These are phyloP conservation scores for Cadophora malorum DNA, from an alignment of 2,329 filamentous ascomycete species.

Conservation along the genomic window DNA sequence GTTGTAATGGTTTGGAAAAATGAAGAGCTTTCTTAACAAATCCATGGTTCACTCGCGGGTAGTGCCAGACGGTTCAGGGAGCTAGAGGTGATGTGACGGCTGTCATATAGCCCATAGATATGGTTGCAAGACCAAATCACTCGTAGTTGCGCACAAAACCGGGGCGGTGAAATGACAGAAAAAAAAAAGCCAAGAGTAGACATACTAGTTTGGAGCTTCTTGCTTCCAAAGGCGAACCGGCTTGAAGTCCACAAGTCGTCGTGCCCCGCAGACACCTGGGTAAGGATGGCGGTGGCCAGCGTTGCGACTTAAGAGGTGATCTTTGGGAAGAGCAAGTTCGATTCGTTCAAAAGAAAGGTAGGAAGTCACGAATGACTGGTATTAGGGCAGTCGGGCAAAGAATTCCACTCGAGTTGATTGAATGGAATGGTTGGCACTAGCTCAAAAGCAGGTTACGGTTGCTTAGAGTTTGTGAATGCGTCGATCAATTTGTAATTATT, in stretches of 20 bases:
- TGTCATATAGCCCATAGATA: background rate
- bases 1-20: background rate
- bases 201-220: conserved; percentile 20
- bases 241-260: conserved; percentile 19
- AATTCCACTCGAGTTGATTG: background rate
- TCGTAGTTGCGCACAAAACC: background rate
- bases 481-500: background rate
- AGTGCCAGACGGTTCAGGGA: background rate
- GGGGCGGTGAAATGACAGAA: background rate
- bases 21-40: background rate
- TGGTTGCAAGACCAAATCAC: background rate
- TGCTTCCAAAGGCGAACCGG: conserved; percentile 11
- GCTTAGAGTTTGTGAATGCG: background rate
- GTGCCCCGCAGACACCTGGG: conserved; percentile 29
- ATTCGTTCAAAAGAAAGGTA: background rate
- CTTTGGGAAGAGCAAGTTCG: conserved; percentile 22
- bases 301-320: conserved; percentile 32
- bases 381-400: background rate
- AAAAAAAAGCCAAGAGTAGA: background rate
- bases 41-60: background rate
- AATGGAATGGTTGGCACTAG: background rate
- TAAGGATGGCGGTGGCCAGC: conserved; percentile 36
- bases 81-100: conserved; percentile 1
- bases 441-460: background rate
- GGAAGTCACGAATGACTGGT: conserved; percentile 3